These are phyloP conservation scores for Backusella mclennaniae DNA, from an alignment of 192 early-diverging fungal species.

Conservation along the genomic window DNA sequence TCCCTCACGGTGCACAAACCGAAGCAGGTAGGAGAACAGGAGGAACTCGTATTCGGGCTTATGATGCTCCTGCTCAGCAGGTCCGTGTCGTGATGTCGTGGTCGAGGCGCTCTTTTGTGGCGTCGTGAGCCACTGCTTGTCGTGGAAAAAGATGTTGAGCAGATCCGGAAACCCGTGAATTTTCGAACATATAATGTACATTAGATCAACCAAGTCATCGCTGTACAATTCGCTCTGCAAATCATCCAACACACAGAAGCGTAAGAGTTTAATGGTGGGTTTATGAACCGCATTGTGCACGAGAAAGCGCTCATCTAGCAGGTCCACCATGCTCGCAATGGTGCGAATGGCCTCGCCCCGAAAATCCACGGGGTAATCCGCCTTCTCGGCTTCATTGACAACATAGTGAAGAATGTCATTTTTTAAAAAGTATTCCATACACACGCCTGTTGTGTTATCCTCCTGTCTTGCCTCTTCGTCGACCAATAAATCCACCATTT, in stretches of 20 bases:
- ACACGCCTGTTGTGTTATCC: slow-evolving; percentile 72
- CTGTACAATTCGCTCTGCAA: slow-evolving; percentile 51
- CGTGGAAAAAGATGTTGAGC: slow-evolving; percentile 76
- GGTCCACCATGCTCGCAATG: slow-evolving; percentile 74
- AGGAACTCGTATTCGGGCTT: slow-evolving; percentile 75
- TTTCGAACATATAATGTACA: slow-evolving; percentile 78
- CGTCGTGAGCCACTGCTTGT: slow-evolving; percentile 59
- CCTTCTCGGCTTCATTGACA: slow-evolving; percentile 69
- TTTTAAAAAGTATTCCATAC: slow-evolving; percentile 88
- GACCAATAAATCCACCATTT: slow-evolving; percentile 86
- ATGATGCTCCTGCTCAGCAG: slow-evolving; percentile 10
- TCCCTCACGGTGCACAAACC: slow-evolving; percentile 89
- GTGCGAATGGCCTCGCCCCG: slow-evolving; percentile 79
- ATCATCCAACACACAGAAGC: slow-evolving; percentile 60
- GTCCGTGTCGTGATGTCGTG: neutral
- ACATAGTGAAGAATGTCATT: slow-evolving; percentile 79
- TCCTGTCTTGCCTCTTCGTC: slow-evolving; percentile 82
- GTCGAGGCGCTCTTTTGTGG: slow-evolving; percentile 42
- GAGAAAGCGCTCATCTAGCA: slow-evolving; percentile 86
- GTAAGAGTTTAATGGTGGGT: slow-evolving; percentile 75
- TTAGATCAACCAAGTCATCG: slow-evolving; percentile 67
- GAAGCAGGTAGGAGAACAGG: slow-evolving; percentile 85
- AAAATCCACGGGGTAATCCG: slow-evolving; percentile 77
- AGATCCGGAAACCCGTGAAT: slow-evolving; percentile 75
- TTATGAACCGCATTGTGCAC: slow-evolving; percentile 90